Evolutionary conservation across 768 basidiomycete species (phyloP).

Genomic region (Baorangia bicolor): DNA sequence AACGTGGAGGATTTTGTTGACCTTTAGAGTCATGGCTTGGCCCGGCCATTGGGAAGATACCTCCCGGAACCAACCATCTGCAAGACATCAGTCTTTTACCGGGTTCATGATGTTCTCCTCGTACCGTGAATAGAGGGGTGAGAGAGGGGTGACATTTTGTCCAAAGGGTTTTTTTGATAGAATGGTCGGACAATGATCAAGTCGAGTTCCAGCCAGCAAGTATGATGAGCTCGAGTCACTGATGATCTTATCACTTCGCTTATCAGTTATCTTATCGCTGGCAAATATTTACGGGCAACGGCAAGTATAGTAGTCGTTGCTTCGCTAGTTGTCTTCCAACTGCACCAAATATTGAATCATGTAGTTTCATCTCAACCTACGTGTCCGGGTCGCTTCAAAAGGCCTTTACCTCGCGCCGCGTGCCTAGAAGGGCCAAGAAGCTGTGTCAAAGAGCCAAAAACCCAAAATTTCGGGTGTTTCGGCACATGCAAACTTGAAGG

Average conservation of each 20-base stretch:
- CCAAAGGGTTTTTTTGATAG: background rate
- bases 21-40: slow-evolving; percentile 95
- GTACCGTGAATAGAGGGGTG: slow-evolving; percentile 58
- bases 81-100: slow-evolving; percentile 7
- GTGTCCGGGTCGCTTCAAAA: background rate
- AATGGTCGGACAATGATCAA: slow-evolving; percentile 1
- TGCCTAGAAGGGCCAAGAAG: background rate
- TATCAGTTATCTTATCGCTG: slow-evolving; percentile 1
- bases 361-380: background rate
- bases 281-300: too few species aligned
- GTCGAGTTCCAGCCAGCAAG: too few species aligned
- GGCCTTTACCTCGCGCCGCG: background rate
- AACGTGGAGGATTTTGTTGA: slow-evolving; percentile 91
- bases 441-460: background rate
- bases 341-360: background rate
- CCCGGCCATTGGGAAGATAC: slow-evolving; percentile 96
- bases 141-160: slow-evolving; percentile 52
- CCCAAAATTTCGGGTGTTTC: background rate
- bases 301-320: background rate
- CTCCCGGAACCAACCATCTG: slow-evolving; percentile 96
- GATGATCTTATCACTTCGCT: slow-evolving; percentile 9
- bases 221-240: too few species aligned
- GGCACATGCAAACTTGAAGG: too few species aligned
- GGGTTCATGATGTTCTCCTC: background rate
- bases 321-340: background rate